Base-by-base conservation (phyloP, 768 basidiomycete genomes). In the Suillus clintonianus region DNA sequence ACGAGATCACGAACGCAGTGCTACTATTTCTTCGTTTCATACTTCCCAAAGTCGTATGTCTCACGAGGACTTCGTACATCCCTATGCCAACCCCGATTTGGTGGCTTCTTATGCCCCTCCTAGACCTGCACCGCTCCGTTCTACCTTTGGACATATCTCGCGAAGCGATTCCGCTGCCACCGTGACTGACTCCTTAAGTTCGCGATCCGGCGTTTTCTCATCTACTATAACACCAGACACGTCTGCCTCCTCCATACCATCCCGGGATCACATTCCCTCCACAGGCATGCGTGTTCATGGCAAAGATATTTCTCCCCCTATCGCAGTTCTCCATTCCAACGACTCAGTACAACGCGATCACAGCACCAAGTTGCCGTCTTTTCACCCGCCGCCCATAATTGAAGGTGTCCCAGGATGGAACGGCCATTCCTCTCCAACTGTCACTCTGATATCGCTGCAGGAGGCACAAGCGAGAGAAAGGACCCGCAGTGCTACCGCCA, bases 81-180 rank as follows among this genome's bases (percentile, higher is more conserved):
- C 92, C 32, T 94, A 92, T 72, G 92, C 92, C 59, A 92, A 93
- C 68, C 91, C 91, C 9, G 89, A 92, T 65, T 78, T 90, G 51
- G 84, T 83, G 37, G 55, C 77, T 42, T 73, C 78, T 56, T 72
- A 80, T 61, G 68, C 78, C 51, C 78, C 78, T 55, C 68, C 71
- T 32, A 65, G 71, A 54, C 68, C 67, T n/a, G 55, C 76, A 42
- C 70, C 76, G 45, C 66, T 70, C 37, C 73, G 73, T 14, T 61
- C 77, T 57, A 63, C 68, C 60, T 72, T 75, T 62, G 70, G 77
- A 48, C 70, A 71, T 57, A 71, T 85, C 24, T 63, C 71, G 37
- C 80, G 81, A 24, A 86, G 81, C 62, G 84, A 86, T 63, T 86
- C 88, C 24, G 80, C 74, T 50, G 74, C 79, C 41, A 88, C 86